Percentiles rank a stretch among this genome's conserved stretches.
phyloP scores from a whole-genome alignment of 306 rosid species.

The Vachellia collinsii region DNA sequence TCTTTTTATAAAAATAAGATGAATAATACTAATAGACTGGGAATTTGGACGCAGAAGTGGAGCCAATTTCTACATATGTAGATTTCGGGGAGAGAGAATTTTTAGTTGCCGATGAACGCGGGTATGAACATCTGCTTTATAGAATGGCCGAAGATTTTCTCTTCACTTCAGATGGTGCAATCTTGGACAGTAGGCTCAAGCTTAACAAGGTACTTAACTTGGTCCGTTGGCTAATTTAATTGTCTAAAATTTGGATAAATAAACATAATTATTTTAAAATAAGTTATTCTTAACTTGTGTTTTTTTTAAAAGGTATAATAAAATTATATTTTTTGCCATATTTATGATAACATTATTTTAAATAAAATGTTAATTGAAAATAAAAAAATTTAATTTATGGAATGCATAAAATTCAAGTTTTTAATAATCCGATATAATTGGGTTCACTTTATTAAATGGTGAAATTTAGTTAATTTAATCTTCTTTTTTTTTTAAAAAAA shows the following conservation, averaged over 20 bases:
- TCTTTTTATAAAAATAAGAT: conserved; percentile 12
- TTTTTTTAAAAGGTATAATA: neutral
- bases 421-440: neutral
- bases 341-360: no score
- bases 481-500: neutral
- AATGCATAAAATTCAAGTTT: neutral
- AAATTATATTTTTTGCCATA: no score
- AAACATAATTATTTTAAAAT: neutral
- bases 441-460: neutral
- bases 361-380: conserved; percentile 20
- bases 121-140: conserved; percentile 59
- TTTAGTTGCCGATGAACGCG: conserved; percentile 75
- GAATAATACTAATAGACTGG: conserved; percentile 16
- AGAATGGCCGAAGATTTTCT: conserved; percentile 70
- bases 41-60: conserved; percentile 67
- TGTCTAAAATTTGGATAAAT: neutral
- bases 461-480: neutral
- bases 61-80: conserved; percentile 65
- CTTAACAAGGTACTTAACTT: conserved; percentile 57
- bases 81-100: conserved; percentile 71
- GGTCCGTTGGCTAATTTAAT: neutral
- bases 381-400: neutral
- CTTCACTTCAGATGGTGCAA: conserved; percentile 58
- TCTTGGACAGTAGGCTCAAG: conserved; percentile 64
- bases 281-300: neutral